Conservation (phyloP, 192 early-diverging fungal species). For the Mycoemilia scoparia region DNA sequence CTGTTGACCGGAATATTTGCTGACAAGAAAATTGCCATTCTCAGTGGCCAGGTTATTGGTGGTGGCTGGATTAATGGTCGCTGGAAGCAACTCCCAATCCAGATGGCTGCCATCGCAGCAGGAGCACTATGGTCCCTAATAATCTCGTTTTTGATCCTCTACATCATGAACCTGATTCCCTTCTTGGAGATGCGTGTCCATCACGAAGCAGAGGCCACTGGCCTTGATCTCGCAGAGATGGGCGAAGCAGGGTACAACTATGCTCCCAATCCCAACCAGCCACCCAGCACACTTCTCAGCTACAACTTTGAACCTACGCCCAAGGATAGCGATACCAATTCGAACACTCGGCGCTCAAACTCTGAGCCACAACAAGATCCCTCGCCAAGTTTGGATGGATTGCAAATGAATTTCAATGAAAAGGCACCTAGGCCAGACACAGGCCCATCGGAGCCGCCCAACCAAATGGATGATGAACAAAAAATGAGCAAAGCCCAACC, state of each 20-base stretch:
- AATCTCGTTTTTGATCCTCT: constrained; percentile 51
- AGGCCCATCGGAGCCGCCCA: too few relatives aligned
- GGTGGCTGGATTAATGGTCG: constrained; percentile 71
- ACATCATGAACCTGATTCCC: constrained; percentile 53
- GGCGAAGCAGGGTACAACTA: constrained; percentile 47
- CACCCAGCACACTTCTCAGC: too few relatives aligned
- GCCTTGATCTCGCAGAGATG: constrained; percentile 69
- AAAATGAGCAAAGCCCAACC: too few relatives aligned
- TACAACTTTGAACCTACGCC: too few relatives aligned
- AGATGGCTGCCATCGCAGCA: constrained; percentile 50
- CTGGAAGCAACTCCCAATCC: constrained; percentile 61
- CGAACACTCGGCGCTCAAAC: too few relatives aligned
- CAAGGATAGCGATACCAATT: too few relatives aligned
- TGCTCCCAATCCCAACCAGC: too few relatives aligned
- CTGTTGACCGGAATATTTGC: constrained; percentile 79
- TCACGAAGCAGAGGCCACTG: constrained; percentile 50
- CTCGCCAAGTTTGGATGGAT: too few relatives aligned
- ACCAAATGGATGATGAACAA: too few relatives aligned
- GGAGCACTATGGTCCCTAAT: constrained; percentile 61
- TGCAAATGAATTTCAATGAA: too few relatives aligned
- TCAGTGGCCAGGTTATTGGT: constrained; percentile 38
- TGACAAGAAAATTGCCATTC: constrained; percentile 40
- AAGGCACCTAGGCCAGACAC: too few relatives aligned
- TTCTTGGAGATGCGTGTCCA: constrained; percentile 56
- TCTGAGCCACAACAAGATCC: too few relatives aligned